Evolutionary conservation across 192 early-diverging fungal genomes (phyloP).

Genomic region (Diversispora eburnea): DNA sequence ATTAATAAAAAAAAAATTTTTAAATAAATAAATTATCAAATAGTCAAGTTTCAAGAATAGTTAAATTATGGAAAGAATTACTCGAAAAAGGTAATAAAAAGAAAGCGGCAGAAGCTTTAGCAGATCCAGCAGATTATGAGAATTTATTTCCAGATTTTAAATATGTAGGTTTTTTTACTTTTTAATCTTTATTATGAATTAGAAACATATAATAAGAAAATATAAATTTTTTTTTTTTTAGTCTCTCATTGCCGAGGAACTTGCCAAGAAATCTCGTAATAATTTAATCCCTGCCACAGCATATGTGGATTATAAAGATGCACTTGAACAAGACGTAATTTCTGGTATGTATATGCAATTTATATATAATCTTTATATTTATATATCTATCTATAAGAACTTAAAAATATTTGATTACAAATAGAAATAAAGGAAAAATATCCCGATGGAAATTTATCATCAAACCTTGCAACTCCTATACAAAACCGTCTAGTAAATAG

Average conservation of each 20-base stretch:
- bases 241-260: constrained; percentile 51
- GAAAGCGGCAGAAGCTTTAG: constrained; percentile 86
- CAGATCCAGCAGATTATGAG: constrained; percentile 75
- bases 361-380: background rate
- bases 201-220: background rate
- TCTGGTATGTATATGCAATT: constrained; percentile 39
- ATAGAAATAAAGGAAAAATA: constrained; percentile 29
- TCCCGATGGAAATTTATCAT: constrained; percentile 23
- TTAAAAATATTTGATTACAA: background rate
- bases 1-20: too few species aligned
- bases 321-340: constrained; percentile 54
- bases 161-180: constrained; percentile 31
- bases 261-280: constrained; percentile 33
- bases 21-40: too few species aligned
- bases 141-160: constrained; percentile 86
- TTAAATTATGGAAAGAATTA: constrained; percentile 76
- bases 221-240: background rate
- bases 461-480: constrained; percentile 18
- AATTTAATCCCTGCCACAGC: constrained; percentile 44
- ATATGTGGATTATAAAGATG: constrained; percentile 59
- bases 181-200: background rate
- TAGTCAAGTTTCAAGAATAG: constrained; percentile 60
- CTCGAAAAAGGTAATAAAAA: constrained; percentile 64
- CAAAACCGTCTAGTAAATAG: constrained; percentile 18
- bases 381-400: background rate